phyloP scores from a whole-genome alignment of 164 flowering plant species.

The Euptelea pleiosperma region DNA sequence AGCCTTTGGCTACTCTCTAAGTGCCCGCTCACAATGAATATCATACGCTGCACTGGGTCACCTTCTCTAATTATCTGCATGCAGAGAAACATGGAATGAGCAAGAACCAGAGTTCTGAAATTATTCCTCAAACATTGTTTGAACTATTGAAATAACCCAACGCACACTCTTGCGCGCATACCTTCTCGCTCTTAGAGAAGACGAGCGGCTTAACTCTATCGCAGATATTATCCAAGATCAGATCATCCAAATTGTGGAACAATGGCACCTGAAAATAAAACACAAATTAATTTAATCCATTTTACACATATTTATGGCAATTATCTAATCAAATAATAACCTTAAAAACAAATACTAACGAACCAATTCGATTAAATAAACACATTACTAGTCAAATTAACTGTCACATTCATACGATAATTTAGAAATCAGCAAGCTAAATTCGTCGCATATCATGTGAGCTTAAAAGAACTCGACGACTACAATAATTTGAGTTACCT shows the following conservation, averaged over 20 bases:
- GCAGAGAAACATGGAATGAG: not conserved
- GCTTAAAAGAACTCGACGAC: no score
- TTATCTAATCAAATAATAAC: no score
- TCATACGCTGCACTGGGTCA: constrained; percentile 81
- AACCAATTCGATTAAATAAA: not conserved
- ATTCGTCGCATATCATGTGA: no score
- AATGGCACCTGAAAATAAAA: constrained; percentile 61
- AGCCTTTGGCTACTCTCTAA: constrained; percentile 66
- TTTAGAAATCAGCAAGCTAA: no score
- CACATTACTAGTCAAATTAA: no score
- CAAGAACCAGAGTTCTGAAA: not conserved
- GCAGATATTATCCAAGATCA: constrained; percentile 88
- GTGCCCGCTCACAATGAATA: constrained; percentile 73
- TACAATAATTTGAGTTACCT: constrained; percentile 35
- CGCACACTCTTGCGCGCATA: no score
- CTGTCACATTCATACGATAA: no score
- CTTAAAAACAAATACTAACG: no score
- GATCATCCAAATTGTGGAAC: constrained; percentile 82
- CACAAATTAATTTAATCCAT: not conserved
- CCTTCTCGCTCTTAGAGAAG: constrained; percentile 90
- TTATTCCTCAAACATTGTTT: no score
- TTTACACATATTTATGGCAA: no score
- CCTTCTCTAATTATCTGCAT: constrained; percentile 90
- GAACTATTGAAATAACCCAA: no score
- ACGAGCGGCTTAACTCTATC: constrained; percentile 77